Conservation (phyloP, 2,329 filamentous ascomycete genomes). For the Ophioceras dolichostomum region DNA sequence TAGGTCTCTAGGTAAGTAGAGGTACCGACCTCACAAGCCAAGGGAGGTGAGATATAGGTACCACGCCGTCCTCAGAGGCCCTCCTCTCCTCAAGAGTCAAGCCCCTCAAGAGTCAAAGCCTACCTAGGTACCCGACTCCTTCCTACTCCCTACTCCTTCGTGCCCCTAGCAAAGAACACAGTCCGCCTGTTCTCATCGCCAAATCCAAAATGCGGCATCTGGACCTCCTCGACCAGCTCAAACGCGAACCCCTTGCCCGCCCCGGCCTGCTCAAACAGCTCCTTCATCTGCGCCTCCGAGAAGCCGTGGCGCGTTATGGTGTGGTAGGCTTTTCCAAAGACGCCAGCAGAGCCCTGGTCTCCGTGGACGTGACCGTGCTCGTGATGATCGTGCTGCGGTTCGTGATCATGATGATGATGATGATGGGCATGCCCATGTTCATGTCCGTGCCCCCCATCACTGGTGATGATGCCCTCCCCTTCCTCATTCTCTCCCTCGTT, state of each 20-base stretch:
- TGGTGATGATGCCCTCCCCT: not conserved
- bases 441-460: not conserved
- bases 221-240: conserved; percentile 35
- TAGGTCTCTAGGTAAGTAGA: too few species aligned
- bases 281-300: conserved; percentile 40
- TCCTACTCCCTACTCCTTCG: conserved; percentile 15
- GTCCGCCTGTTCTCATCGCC: conserved; percentile 21
- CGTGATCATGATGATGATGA: not conserved
- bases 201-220: conserved; percentile 33
- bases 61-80: too few species aligned
- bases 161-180: conserved; percentile 38
- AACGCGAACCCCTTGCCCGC: conserved; percentile 44
- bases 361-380: not conserved
- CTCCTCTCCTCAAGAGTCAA: too few species aligned
- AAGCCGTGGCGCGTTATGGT: conserved; percentile 59
- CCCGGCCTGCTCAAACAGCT: conserved; percentile 53
- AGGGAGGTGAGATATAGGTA: too few species aligned
- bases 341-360: too few species aligned
- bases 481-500: not conserved
- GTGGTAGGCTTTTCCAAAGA: too few species aligned
- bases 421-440: not conserved
- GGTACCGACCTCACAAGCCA: too few species aligned
- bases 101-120: too few species aligned
- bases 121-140: too few species aligned
- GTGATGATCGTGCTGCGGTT: not conserved